These are phyloP conservation scores for Wickerhamomyces strasburgensis DNA, from an alignment of 805 yeast genomes.

Conservation along the genomic window DNA sequence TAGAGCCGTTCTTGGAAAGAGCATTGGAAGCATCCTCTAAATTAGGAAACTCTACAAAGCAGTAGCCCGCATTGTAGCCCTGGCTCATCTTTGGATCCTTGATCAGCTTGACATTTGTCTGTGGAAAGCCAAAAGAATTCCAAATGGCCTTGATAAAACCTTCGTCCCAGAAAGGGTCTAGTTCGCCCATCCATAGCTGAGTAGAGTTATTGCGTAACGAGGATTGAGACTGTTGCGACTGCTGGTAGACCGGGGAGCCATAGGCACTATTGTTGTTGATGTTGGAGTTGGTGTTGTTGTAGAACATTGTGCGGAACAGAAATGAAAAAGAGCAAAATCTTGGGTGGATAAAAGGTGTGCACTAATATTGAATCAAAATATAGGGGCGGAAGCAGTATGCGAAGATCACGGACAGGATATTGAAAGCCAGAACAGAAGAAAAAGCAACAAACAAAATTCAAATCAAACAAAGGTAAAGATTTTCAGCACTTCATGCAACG, in stretches of 20 bases:
- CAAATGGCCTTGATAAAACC: slow-evolving; percentile 59
- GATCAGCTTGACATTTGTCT: slow-evolving; percentile 61
- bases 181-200: slow-evolving; percentile 83
- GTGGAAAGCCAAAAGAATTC: slow-evolving; percentile 60
- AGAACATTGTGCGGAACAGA: background rate
- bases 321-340: background rate
- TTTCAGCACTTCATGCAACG: too few relatives aligned
- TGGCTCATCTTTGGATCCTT: slow-evolving; percentile 44
- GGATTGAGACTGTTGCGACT: slow-evolving; percentile 6
- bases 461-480: too few relatives aligned
- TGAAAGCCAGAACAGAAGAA: too few relatives aligned
- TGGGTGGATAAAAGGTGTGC: too few relatives aligned
- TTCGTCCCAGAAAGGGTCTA: slow-evolving; percentile 84
- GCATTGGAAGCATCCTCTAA: slow-evolving; percentile 62
- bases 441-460: too few relatives aligned
- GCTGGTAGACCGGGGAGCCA: slow-evolving; percentile 4
- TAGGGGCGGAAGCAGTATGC: too few relatives aligned
- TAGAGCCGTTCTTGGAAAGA: slow-evolving; percentile 58
- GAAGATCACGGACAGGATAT: too few relatives aligned
- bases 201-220: slow-evolving; percentile 17
- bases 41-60: slow-evolving; percentile 71
- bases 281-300: slow-evolving; percentile 6
- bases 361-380: too few relatives aligned
- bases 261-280: slow-evolving; percentile 3
- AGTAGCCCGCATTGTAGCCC: slow-evolving; percentile 60